These are phyloP conservation scores for Aspergillus sp. DNA, from an alignment of 2,329 filamentous ascomycete genomes.

Conservation along the genomic window DNA sequence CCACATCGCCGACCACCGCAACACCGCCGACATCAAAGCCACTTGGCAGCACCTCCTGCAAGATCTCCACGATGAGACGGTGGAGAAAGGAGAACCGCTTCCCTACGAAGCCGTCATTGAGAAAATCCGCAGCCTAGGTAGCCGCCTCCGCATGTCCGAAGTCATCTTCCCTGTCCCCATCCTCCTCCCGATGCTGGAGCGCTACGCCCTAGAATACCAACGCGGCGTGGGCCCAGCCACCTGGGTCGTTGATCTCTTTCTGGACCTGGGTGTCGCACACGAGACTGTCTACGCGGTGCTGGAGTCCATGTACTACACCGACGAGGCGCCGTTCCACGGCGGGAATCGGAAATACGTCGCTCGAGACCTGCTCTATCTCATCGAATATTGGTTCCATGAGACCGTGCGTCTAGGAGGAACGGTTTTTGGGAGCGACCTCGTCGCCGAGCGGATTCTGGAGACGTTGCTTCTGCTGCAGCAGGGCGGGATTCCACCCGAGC, in stretches of 20 bases:
- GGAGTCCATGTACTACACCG: constrained; percentile 59
- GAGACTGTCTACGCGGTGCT: constrained; percentile 56
- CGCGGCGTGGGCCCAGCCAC: constrained; percentile 40
- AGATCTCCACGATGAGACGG: constrained; percentile 54
- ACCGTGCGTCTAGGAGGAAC: constrained; percentile 47
- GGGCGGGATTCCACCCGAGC: constrained; percentile 32
- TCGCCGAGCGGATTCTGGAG: constrained; percentile 43
- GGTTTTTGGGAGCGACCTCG: constrained; percentile 54
- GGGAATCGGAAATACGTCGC: constrained; percentile 50
- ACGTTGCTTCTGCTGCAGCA: constrained; percentile 39
- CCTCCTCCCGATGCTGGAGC: constrained; percentile 49
- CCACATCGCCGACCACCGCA: constrained; percentile 83
- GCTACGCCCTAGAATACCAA: constrained; percentile 45
- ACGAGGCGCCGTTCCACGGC: constrained; percentile 57
- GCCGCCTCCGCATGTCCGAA: constrained; percentile 49
- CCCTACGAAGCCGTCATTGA: constrained; percentile 45
- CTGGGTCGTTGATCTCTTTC: constrained; percentile 59
- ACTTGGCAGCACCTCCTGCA: constrained; percentile 81
- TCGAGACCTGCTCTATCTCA: constrained; percentile 54
- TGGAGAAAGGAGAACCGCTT: constrained; percentile 32
- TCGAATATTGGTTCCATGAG: constrained; percentile 53
- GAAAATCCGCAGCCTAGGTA: constrained; percentile 50
- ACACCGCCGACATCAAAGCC: constrained; percentile 69
- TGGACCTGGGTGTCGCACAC: constrained; percentile 53
- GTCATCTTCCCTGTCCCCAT: constrained; percentile 47